Percentiles rank a stretch among this genome's conserved stretches.
Evolutionary conservation across 805 yeast genomes (phyloP).

Genomic region (Candida boidinii): DNA sequence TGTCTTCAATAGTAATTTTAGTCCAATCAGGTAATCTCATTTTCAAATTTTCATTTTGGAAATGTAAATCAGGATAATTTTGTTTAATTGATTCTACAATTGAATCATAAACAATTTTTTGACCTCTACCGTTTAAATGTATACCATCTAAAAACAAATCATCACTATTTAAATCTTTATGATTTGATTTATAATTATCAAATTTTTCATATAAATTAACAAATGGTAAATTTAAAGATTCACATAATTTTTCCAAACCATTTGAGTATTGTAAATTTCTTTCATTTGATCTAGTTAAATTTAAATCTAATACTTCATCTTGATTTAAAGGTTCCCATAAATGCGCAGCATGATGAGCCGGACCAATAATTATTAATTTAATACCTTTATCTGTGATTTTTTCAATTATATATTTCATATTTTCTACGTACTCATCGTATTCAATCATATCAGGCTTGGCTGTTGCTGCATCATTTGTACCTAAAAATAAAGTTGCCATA

Average conservation of each 20-base stretch:
- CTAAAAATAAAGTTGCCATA: slow-evolving; percentile 32
- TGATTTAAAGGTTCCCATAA: slow-evolving; percentile 28
- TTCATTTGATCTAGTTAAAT: slow-evolving; percentile 34
- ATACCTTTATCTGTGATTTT: slow-evolving; percentile 31
- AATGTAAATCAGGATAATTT: slow-evolving; percentile 26
- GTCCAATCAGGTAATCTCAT: slow-evolving; percentile 16
- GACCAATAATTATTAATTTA: slow-evolving; percentile 51
- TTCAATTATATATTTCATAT: slow-evolving; percentile 34
- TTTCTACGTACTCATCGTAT: slow-evolving; percentile 37
- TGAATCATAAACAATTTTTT: slow-evolving; percentile 27
- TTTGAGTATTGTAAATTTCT: slow-evolving; percentile 39
- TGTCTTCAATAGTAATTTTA: slow-evolving; percentile 10
- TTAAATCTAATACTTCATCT: slow-evolving; percentile 24
- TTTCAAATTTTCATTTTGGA: slow-evolving; percentile 8
- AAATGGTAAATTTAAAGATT: slow-evolving; percentile 35
- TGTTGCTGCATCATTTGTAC: slow-evolving; percentile 63
- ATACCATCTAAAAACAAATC: slow-evolving; percentile 33
- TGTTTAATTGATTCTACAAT: slow-evolving; percentile 21
- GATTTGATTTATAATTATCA: slow-evolving; percentile 8
- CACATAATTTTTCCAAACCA: slow-evolving; percentile 39
- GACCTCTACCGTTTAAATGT: slow-evolving; percentile 32
- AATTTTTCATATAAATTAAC: slow-evolving; percentile 47
- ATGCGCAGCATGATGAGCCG: slow-evolving; percentile 42
- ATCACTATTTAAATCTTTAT: slow-evolving; percentile 9
- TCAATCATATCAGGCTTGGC: slow-evolving; percentile 45